Percentiles rank a stretch among this genome's conserved stretches.
Conservation (phyloP, 352 stramenopile species). For the Blastocystis sp. region DNA sequence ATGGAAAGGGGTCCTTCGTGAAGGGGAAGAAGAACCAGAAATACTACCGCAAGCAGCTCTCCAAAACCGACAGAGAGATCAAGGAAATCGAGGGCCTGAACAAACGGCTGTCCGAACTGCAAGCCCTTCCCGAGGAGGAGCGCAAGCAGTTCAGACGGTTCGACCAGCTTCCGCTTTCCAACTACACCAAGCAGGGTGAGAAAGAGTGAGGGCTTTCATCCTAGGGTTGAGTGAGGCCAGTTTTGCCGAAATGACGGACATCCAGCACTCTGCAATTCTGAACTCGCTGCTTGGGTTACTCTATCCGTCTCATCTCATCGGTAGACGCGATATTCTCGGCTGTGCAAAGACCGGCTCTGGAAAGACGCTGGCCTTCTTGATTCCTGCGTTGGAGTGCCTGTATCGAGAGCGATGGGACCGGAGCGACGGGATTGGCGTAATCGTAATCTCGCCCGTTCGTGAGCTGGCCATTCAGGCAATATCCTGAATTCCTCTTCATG, state of each 20-base stretch:
- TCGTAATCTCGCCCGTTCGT: conserved; percentile 94
- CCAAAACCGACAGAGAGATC: conserved; percentile 49
- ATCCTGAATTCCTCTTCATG: background rate
- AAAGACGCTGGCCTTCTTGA: conserved; percentile 87
- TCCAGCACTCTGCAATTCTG: conserved; percentile 82
- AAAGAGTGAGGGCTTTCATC: conserved; percentile 70
- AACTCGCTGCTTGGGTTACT: conserved; percentile 76
- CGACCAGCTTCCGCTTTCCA: conserved; percentile 80
- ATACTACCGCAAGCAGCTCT: conserved; percentile 4
- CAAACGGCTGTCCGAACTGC: background rate
- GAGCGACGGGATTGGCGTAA: conserved; percentile 88
- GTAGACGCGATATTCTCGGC: conserved; percentile 81
- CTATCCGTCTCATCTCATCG: conserved; percentile 73
- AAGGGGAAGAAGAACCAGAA: conserved; percentile 7
- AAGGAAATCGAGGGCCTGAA: conserved; percentile 24
- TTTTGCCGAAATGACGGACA: conserved; percentile 83
- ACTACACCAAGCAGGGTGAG: conserved; percentile 75
- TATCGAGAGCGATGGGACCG: conserved; percentile 81
- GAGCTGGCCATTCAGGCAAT: conserved; percentile 90
- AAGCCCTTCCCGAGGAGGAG: conserved; percentile 45
- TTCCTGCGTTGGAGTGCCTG: conserved; percentile 84
- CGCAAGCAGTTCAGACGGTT: conserved; percentile 73
- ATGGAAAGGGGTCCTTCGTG: background rate
- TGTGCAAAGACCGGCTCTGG: conserved; percentile 87
- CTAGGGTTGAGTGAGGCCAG: conserved; percentile 75